phyloP scores from a whole-genome alignment of 768 basidiomycete species.

The Dictyophora rubrovolvata region DNA sequence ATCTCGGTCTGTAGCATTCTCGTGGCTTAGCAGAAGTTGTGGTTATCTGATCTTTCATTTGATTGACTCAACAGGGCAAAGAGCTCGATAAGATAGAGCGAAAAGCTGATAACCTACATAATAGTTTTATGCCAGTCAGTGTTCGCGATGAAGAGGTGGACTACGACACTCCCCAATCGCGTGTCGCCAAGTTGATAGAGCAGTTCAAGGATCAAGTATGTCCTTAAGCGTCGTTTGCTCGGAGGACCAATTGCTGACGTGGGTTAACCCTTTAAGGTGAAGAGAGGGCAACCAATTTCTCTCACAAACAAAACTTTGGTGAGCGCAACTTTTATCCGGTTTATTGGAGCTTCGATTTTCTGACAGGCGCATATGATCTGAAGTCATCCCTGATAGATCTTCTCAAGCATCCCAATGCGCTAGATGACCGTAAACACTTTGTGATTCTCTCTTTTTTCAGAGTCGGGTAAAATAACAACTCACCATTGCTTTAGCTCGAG shows the following conservation, averaged over 20 bases:
- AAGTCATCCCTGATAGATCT: slow-evolving; percentile 45
- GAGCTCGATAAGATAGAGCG: neutral
- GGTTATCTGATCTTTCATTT: neutral
- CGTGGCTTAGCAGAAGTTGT: neutral
- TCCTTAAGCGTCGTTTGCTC: neutral
- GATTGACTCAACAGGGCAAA: neutral
- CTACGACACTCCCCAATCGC: slow-evolving; percentile 5
- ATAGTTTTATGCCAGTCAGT: neutral
- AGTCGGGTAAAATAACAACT: neutral
- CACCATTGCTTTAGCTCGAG: slow-evolving; percentile 47
- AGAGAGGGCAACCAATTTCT: neutral
- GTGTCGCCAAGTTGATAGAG: neutral
- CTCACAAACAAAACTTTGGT: neutral
- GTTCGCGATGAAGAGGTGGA: slow-evolving; percentile 3
- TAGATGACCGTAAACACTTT: slow-evolving; percentile 69
- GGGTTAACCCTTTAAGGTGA: neutral
- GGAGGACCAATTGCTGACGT: neutral
- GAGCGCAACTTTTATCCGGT: neutral
- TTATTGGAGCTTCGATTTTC: neutral
- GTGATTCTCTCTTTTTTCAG: slow-evolving; percentile 36
- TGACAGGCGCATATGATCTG: neutral
- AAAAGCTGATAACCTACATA: neutral
- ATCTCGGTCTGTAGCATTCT: neutral
- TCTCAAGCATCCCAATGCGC: slow-evolving; percentile 44
- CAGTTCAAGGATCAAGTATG: slow-evolving; percentile 7